Conservation (phyloP, 179 eudicot genomes). For the Camellia oleifera region DNA sequence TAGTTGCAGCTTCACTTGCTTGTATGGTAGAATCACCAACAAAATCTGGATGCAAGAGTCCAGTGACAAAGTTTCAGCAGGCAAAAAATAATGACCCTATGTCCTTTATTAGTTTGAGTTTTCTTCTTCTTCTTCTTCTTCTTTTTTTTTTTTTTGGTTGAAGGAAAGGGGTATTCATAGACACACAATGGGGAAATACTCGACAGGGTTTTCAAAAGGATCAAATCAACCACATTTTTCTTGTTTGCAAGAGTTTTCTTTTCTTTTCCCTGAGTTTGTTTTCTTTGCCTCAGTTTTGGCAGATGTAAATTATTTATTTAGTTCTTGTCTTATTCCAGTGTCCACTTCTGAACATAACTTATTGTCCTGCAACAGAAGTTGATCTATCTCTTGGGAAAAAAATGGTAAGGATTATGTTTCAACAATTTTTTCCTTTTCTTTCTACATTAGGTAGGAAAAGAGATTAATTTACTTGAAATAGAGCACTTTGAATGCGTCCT, state of each 20-base stretch:
- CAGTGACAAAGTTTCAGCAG: slow-evolving; percentile 68
- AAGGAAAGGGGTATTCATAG: too few relatives aligned
- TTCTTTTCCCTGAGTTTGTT: too few relatives aligned
- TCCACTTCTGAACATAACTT: slow-evolving; percentile 84
- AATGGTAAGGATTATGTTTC: slow-evolving; percentile 47
- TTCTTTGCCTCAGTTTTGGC: background rate
- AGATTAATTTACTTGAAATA: background rate
- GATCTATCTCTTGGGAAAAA: slow-evolving; percentile 66
- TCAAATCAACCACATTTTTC: too few relatives aligned
- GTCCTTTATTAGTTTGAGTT: background rate
- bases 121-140: too few relatives aligned
- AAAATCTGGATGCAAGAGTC: slow-evolving; percentile 46
- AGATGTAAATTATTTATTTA: background rate
- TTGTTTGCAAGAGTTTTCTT: too few relatives aligned
- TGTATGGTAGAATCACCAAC: slow-evolving; percentile 59
- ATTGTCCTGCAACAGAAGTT: slow-evolving; percentile 88
- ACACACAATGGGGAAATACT: too few relatives aligned
- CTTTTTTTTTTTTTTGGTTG: too few relatives aligned
- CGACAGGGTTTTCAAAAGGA: background rate
- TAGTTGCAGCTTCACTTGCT: slow-evolving; percentile 78
- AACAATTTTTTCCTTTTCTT: background rate
- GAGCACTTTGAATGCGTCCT: slow-evolving; percentile 1
- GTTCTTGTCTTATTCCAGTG: slow-evolving; percentile 50
- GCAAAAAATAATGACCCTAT: slow-evolving; percentile 25
- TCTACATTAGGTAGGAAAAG: background rate